Evolutionary conservation across 192 early-diverging fungal genomes (phyloP).

Genomic region (Geranomyces michiganensis): DNA sequence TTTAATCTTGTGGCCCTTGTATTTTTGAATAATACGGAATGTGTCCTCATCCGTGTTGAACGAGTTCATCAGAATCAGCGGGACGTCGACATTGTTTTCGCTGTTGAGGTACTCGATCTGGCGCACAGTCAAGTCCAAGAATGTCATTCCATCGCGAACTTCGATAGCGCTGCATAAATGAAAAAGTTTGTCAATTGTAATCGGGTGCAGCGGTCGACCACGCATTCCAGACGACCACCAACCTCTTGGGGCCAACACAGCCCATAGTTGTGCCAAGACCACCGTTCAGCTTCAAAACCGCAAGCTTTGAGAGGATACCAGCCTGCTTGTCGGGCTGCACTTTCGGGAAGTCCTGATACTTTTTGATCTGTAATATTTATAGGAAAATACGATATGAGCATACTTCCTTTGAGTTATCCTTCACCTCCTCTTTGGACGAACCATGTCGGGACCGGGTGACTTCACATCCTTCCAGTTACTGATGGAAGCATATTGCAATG

Average conservation of each 20-base stretch:
- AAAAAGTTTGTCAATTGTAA: neutral
- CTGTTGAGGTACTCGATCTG: constrained; percentile 98
- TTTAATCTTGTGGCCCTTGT: constrained; percentile 86
- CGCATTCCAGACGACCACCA: neutral
- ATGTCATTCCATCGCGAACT: constrained; percentile 98
- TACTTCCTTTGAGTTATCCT: neutral
- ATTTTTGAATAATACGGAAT: constrained; percentile 97
- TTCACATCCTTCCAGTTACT: constrained; percentile 96
- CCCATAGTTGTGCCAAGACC: constrained; percentile 99
- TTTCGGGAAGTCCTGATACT: constrained; percentile 72
- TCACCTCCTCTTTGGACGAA: neutral
- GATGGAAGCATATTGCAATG: neutral
- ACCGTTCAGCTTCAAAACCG: constrained; percentile 99
- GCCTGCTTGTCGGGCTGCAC: constrained; percentile 24
- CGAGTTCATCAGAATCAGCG: constrained; percentile 99
- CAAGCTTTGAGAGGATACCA: constrained; percentile 82
- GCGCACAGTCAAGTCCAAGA: constrained; percentile 96
- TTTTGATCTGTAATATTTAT: constrained; percentile 55
- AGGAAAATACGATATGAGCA: neutral
- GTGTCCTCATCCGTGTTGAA: constrained; percentile 99
- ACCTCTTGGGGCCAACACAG: constrained; percentile 94
- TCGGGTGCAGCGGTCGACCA: too few relatives aligned
- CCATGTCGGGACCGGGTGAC: constrained; percentile 85
- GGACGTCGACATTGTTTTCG: constrained; percentile 85
- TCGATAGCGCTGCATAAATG: constrained; percentile 77